These are phyloP conservation scores for Phyllosticta citriasiana DNA, from an alignment of 2,329 filamentous ascomycete species.

Conservation along the genomic window DNA sequence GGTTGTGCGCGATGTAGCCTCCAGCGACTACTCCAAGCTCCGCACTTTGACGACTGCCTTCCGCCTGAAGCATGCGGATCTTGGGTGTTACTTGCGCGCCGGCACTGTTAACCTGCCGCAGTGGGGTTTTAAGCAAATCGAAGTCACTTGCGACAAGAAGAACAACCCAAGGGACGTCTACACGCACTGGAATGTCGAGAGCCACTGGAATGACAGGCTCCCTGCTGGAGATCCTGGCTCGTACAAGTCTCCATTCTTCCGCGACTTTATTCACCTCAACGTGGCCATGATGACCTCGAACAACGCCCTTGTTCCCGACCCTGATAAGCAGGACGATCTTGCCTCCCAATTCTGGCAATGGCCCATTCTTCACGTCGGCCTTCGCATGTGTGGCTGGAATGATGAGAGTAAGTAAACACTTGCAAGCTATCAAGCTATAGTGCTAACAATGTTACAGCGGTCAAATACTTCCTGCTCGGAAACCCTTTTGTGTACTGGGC, in stretches of 20 bases:
- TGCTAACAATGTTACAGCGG: conserved; percentile 1
- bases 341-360: conserved; percentile 98
- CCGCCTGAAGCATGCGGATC: conserved; percentile 68
- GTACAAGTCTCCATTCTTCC: conserved; percentile 94
- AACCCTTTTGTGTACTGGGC: conserved; percentile 97
- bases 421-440: conserved; percentile 31
- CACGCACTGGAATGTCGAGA: conserved; percentile 98
- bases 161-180: conserved; percentile 90
- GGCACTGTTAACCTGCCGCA: conserved; percentile 94
- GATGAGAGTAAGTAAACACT: conserved; percentile 51
- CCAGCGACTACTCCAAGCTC: conserved; percentile 71
- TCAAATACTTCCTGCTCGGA: conserved; percentile 97
- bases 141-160: conserved; percentile 86
- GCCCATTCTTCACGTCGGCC: conserved; percentile 88
- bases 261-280: conserved; percentile 95
- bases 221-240: conserved; percentile 79
- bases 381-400: conserved; percentile 98
- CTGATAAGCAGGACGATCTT: conserved; percentile 97
- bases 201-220: conserved; percentile 85
- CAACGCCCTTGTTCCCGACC: conserved; percentile 93
- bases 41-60: conserved; percentile 91
- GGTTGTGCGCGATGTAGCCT: conserved; percentile 81
- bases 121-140: conserved; percentile 99
- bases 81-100: conserved; percentile 89
- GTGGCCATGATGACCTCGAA: conserved; percentile 99